A percentile compares a stretch with the other conserved stretches of the same genome.
Conservation (phyloP, 306 rosid genomes). For the Hippophae tibetana region DNA sequence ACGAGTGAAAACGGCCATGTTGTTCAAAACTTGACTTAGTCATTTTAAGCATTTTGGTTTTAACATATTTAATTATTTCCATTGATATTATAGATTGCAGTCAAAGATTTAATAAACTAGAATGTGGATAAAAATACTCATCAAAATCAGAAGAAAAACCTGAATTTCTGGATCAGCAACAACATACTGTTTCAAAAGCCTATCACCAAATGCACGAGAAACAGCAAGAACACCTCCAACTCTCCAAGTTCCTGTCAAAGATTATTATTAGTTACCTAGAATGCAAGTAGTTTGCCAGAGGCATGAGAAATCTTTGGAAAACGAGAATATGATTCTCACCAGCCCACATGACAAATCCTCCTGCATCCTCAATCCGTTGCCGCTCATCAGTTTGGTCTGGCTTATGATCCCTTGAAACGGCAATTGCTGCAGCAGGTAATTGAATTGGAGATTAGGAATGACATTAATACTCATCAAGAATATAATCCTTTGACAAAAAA, state of each 20-base stretch:
- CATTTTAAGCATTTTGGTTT: too few relatives aligned
- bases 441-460: slow-evolving; percentile 8
- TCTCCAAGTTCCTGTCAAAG: slow-evolving; percentile 86
- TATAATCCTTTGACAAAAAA: slow-evolving; percentile 3
- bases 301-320: neutral
- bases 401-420: slow-evolving; percentile 96
- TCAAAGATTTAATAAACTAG: slow-evolving; percentile 5
- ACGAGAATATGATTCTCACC: slow-evolving; percentile 31
- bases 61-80: too few relatives aligned
- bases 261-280: slow-evolving; percentile 13
- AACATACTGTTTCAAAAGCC: slow-evolving; percentile 89
- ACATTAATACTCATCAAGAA: slow-evolving; percentile 5
- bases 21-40: too few relatives aligned
- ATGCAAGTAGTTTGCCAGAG: neutral
- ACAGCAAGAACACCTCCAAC: slow-evolving; percentile 99
- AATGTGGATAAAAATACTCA: neutral
- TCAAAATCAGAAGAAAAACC: slow-evolving; percentile 30
- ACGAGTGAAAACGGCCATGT: too few relatives aligned
- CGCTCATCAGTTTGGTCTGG: slow-evolving; percentile 98
- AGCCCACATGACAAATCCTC: slow-evolving; percentile 98
- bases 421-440: slow-evolving; percentile 55
- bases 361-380: slow-evolving; percentile 87
- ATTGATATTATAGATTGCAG: too few relatives aligned
- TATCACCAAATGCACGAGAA: slow-evolving; percentile 97
- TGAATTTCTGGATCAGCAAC: slow-evolving; percentile 98